Conservation (phyloP, 495 filamentous ascomycete species). For the Margaritispora aquatica region DNA sequence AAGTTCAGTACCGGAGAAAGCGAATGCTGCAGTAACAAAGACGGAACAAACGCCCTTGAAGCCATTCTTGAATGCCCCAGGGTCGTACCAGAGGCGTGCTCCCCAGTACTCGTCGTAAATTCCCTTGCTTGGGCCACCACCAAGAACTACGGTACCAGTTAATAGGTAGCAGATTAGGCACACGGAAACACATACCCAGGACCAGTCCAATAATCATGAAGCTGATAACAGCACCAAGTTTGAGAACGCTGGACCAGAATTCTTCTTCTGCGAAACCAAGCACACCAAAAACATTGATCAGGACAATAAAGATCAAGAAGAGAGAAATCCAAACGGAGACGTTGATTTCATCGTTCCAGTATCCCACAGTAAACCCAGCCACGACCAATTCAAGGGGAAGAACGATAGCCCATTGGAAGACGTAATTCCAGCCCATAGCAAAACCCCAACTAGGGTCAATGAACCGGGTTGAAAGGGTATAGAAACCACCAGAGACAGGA, state of each 20-base stretch:
- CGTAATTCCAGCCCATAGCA: constrained; percentile 78
- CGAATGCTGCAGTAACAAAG: constrained; percentile 70
- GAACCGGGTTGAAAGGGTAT: constrained; percentile 72
- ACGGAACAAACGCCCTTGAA: constrained; percentile 69
- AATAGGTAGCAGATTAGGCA: not conserved
- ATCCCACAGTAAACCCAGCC: constrained; percentile 47
- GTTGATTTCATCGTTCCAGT: constrained; percentile 41
- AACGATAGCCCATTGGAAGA: constrained; percentile 55
- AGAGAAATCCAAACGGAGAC: constrained; percentile 58
- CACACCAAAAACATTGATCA: constrained; percentile 67
- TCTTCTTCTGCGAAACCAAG: constrained; percentile 67
- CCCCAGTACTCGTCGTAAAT: constrained; percentile 50
- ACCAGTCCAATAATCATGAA: constrained; percentile 50
- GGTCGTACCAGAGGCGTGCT: constrained; percentile 57
- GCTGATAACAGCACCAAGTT: constrained; percentile 33
- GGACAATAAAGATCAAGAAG: constrained; percentile 45
- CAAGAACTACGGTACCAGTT: constrained; percentile 5
- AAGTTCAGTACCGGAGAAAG: constrained; percentile 67
- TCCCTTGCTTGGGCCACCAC: constrained; percentile 18
- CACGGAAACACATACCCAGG: constrained; percentile 24
- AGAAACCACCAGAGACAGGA: constrained; percentile 47
- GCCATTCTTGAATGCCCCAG: constrained; percentile 63
- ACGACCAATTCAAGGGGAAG: constrained; percentile 50
- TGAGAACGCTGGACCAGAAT: constrained; percentile 40
- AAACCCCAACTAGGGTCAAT: constrained; percentile 81